Base-by-base conservation (phyloP, 371 early-diverging fungal genomes). In the Mucor mucedo region DNA sequence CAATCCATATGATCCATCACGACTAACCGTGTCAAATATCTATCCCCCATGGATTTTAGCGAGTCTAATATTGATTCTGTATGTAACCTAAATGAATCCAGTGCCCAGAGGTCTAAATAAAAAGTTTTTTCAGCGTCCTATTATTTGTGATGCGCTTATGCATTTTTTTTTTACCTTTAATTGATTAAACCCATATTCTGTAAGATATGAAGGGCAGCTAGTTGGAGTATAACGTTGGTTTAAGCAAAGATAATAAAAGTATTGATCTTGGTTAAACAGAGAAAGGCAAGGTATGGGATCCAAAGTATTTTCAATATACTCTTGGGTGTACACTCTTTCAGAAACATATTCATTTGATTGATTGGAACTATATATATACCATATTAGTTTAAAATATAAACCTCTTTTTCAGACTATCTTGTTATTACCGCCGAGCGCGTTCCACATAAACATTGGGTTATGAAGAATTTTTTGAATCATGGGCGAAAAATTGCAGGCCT, bases 1-100 rank as follows among this genome's bases (percentile, higher is more conserved):
- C 95, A 93, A 68, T 94, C 93, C 85, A 94, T 87, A 69, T 94
- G 95, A 70, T 94, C 95, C 93, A 94, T 94, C 11, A 93, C 77
- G 10, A 93, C 89, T 13, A 91, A 84, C 38, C 88, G 86, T 52
- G 90, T 89, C 35, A 94, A 71, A 65, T 91, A 89, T n/a, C 85
- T 84, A 11, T 81, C 77, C 13, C 73, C 72, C 62, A 90, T 64
- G 16, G 72, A 72, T 6, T 66, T 62, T 16, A 93, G 80, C 5
- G 90, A 89, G 48, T 87, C 78, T 53, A 88, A 65, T 47, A 93
- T 93, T 21, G 90, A 88, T 52, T 87, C 84, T 13, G 95, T 94
- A 71, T 94, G 95, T 62, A 94, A 80, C 39, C 84, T 64, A 80
- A 94, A 87, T 0, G 90, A 80, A 60, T 88, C 84, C 33, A 81